Base-by-base conservation (phyloP, 2,329 filamentous ascomycete genomes). In the Aspergillus thermomutatus region DNA sequence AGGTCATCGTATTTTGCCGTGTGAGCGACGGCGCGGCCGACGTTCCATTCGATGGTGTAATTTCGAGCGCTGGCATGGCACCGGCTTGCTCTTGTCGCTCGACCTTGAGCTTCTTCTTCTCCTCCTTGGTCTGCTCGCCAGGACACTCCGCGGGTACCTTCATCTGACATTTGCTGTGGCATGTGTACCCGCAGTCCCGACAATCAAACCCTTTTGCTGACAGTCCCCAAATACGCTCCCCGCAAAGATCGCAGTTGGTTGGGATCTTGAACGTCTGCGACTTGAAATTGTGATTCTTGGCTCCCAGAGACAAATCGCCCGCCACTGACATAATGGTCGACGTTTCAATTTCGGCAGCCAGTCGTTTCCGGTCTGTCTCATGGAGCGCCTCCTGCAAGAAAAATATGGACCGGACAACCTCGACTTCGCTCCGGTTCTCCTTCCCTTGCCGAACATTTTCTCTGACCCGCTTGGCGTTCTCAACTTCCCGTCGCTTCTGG, bases 181-280 rank as follows among this genome's bases (percentile, higher is more conserved):
- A 99, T 1, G 92, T 97, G 76, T 97, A 99, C 34, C 95, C 94
- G 69, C 94, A 99, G 73, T 97, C 93, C 65, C 89, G 86, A 70
- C 94, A 99, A 72, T 96, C 92, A 70, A 96, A 95, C 0, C 94
- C 94, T 76, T 99, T 99, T 40, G 94, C 93, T 28, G 91, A 96
- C 43, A 99, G 75, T 0, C 94, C 94, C 94, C 94, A 99, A 72
- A 99, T 96, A 27, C 94, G 86, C 71, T 99, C 94, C 19, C 92
- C 92, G 66, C 94, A 99, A 11, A 97, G 82, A 73, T 99, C 94
- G 77, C 94, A 99, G 72, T 97, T 97, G 4, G 94, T 99, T 0
- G 95, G 95, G 59, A 99, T 96, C 74, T 97, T 97, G 82, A 97
- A 99, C 0, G 94, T 97, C 70, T 97, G 92, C n/a, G 91, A 87